Evolutionary conservation across 2,329 filamentous ascomycete species (phyloP).

Genomic region (Lecanicillium sp.): DNA sequence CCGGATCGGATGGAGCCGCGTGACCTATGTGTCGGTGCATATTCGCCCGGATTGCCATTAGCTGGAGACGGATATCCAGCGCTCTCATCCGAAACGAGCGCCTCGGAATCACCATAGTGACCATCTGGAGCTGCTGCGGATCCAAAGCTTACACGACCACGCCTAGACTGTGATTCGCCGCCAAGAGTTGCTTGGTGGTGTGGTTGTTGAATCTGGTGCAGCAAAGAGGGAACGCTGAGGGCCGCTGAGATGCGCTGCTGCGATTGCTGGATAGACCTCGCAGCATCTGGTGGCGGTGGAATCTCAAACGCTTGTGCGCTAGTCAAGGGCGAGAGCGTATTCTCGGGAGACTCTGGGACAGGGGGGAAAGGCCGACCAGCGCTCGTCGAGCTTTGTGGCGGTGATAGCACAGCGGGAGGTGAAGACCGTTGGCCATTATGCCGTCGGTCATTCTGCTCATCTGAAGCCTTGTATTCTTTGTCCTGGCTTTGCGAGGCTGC

Average conservation of each 20-base stretch:
- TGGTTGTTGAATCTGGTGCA: slow-evolving; percentile 12
- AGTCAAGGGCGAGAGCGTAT: slow-evolving; percentile 1
- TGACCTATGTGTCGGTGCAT: neutral
- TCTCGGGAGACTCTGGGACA: neutral
- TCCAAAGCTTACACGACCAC: neutral
- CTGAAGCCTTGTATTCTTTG: too few species aligned
- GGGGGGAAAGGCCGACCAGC: neutral
- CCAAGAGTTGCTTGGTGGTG: neutral
- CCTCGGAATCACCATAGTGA: slow-evolving; percentile 13
- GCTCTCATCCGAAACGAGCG: slow-evolving; percentile 19
- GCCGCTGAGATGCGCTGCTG: slow-evolving; percentile 9
- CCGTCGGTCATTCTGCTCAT: too few species aligned
- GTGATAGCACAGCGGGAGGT: slow-evolving; percentile 1
- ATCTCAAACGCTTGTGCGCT: slow-evolving; percentile 3
- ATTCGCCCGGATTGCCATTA: slow-evolving; percentile 3
- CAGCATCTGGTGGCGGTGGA: slow-evolving; percentile 1
- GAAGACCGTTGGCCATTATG: neutral
- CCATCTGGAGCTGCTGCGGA: neutral
- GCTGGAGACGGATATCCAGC: slow-evolving; percentile 19
- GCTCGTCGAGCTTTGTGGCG: neutral
- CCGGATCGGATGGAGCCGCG: slow-evolving; percentile 14
- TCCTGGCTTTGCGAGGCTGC: slow-evolving; percentile 1
- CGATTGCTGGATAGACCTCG: slow-evolving; percentile 1
- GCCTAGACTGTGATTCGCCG: neutral
- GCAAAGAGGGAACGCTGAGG: slow-evolving; percentile 15